Conservation (phyloP, 1,284 basidiomycete species). For the Leccinum angustisporum region DNA sequence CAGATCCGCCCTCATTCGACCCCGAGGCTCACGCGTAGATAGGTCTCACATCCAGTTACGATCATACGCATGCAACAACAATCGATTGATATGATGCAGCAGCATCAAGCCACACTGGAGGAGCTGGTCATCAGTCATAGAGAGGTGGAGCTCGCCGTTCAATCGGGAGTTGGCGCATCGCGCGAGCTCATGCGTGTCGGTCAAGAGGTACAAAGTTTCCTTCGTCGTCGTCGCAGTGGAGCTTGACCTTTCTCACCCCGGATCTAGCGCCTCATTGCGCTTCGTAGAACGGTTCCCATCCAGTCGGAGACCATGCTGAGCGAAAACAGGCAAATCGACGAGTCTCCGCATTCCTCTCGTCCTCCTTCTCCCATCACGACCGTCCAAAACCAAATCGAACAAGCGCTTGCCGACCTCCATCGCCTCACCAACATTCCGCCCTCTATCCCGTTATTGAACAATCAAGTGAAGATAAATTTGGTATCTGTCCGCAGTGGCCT, state of each 20-base stretch:
- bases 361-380: conserved; percentile 30
- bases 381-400: conserved; percentile 42
- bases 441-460: conserved; percentile 47
- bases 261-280: conserved; percentile 30
- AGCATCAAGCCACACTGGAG: conserved; percentile 35
- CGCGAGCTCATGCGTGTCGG: conserved; percentile 49
- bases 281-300: conserved; percentile 1
- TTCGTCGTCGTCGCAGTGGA: background rate
- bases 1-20: background rate
- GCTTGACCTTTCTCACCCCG: background rate
- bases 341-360: conserved; percentile 24
- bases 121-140: conserved; percentile 39
- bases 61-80: conserved; percentile 38
- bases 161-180: conserved; percentile 42
- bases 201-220: conserved; percentile 40
- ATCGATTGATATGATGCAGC: conserved; percentile 34
- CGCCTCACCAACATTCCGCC: conserved; percentile 50
- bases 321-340: conserved; percentile 21
- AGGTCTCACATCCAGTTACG: conserved; percentile 38
- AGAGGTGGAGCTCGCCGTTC: conserved; percentile 38
- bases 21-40: conserved; percentile 6
- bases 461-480: conserved; percentile 43
- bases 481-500: conserved; percentile 46
- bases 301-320: conserved; percentile 19
- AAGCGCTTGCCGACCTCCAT: conserved; percentile 46